Evolutionary conservation across 192 early-diverging fungal species (phyloP).

Genomic region (Entomortierella beljakovae): DNA sequence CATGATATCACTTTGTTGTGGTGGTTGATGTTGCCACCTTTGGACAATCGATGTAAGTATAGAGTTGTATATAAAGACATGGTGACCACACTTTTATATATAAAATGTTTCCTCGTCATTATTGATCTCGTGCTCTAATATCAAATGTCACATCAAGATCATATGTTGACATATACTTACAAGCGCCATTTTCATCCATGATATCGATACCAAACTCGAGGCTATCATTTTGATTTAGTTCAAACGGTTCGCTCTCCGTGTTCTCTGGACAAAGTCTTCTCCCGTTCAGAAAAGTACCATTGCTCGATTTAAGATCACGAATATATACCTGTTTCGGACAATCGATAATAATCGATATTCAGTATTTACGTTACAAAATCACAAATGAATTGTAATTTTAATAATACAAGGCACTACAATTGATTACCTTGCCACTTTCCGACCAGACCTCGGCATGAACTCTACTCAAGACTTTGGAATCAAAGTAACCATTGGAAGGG

Average conservation of each 20-base stretch:
- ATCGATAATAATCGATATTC: not conserved
- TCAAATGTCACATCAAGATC: not conserved
- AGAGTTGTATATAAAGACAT: not conserved
- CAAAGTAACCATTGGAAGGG: constrained; percentile 81
- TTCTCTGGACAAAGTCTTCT: constrained; percentile 75
- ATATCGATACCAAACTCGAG: constrained; percentile 89
- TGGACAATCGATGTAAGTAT: not conserved
- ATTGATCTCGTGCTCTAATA: constrained; percentile 11
- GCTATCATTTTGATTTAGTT: constrained; percentile 69
- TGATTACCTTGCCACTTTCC: constrained; percentile 67
- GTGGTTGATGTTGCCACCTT: too few relatives aligned
- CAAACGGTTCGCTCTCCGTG: constrained; percentile 65
- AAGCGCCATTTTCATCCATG: constrained; percentile 74
- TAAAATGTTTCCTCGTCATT: not conserved
- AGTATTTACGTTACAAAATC: not conserved
- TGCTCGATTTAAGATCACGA: constrained; percentile 80
- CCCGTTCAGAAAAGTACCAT: constrained; percentile 87
- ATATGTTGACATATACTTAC: constrained; percentile 37
- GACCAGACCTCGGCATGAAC: constrained; percentile 81
- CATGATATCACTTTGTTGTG: too few relatives aligned
- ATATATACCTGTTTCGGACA: constrained; percentile 65
- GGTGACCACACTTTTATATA: not conserved
- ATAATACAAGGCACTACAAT: not conserved
- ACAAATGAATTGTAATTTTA: not conserved
- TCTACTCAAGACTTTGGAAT: constrained; percentile 84